Evolutionary conservation across 805 yeast genomes (phyloP).

Genomic region (Yamadazyma ubonensis): DNA sequence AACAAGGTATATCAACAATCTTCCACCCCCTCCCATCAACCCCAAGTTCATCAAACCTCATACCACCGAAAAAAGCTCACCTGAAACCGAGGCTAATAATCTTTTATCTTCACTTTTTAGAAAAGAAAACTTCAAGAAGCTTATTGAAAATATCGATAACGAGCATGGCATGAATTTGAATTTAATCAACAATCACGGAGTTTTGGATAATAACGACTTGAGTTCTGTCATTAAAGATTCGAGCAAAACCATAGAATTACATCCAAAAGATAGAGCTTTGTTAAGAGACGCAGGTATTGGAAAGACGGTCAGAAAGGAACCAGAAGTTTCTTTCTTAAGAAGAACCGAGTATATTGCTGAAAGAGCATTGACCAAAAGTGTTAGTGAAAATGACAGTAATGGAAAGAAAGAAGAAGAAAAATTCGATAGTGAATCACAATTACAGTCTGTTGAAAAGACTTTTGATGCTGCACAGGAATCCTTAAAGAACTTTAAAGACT

Average conservation of each 20-base stretch:
- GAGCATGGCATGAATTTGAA: conserved; percentile 79
- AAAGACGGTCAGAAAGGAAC: conserved; percentile 40
- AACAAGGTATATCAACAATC: conserved; percentile 75
- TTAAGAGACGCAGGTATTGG: conserved; percentile 75
- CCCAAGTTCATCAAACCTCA: conserved; percentile 73
- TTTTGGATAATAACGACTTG: conserved; percentile 58
- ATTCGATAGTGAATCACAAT: conserved; percentile 61
- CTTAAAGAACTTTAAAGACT: conserved; percentile 38
- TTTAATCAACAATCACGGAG: conserved; percentile 61
- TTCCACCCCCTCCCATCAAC: conserved; percentile 92
- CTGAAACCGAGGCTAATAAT: conserved; percentile 41
- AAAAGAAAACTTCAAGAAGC: conserved; percentile 65
- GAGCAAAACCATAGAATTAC: conserved; percentile 46
- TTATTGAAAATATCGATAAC: conserved; percentile 55
- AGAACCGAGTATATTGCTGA: conserved; percentile 91
- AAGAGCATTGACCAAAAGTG: conserved; percentile 33
- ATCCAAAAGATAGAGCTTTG: conserved; percentile 73
- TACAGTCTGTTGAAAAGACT: conserved; percentile 71
- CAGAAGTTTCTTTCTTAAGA: conserved; percentile 77
- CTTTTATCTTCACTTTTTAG: conserved; percentile 71
- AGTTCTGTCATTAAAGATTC: conserved; percentile 30
- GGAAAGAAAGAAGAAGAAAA: conserved; percentile 28
- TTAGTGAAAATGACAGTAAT: conserved; percentile 4
- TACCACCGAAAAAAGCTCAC: conserved; percentile 34
- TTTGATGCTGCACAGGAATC: conserved; percentile 62